These are phyloP conservation scores for Sugiyamaella sp. DNA, from an alignment of 1,139 yeast species.

Conservation along the genomic window DNA sequence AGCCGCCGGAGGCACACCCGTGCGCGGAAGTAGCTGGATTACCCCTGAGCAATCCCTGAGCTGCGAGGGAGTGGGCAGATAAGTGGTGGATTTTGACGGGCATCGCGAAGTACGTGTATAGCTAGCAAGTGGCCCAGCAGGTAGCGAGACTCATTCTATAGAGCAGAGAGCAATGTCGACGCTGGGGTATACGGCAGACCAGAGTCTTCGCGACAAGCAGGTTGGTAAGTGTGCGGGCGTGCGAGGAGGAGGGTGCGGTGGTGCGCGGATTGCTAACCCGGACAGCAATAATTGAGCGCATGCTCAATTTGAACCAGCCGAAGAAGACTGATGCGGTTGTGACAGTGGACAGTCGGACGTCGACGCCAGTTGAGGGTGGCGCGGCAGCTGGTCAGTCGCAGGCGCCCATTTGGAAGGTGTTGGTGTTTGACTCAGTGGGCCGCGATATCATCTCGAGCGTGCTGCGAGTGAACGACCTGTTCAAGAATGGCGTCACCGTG, in stretches of 20 bases:
- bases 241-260: too few species aligned
- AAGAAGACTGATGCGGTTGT: constrained; percentile 38
- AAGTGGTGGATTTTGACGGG: constrained; percentile 1
- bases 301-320: constrained; percentile 77
- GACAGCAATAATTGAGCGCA: constrained; percentile 64
- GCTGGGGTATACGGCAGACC: constrained; percentile 24
- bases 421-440: constrained; percentile 78
- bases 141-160: neutral
- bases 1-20: too few species aligned
- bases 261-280: too few species aligned
- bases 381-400: constrained; percentile 44
- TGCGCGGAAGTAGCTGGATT: too few species aligned
- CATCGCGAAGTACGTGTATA: constrained; percentile 6
- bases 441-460: constrained; percentile 88
- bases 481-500: constrained; percentile 87
- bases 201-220: constrained; percentile 47
- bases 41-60: constrained; percentile 7
- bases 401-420: constrained; percentile 77
- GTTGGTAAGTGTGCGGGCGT: constrained; percentile 39
- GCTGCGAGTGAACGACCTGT: constrained; percentile 83
- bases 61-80: neutral
- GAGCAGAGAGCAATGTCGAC: constrained; percentile 15
- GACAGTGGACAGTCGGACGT: constrained; percentile 23
- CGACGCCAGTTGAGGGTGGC: constrained; percentile 44
- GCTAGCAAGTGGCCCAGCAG: neutral